A percentile compares a stretch with the other conserved stretches of the same genome.
Evolutionary conservation across 306 rosid genomes (phyloP).

Genomic region (Vigna hirtella): DNA sequence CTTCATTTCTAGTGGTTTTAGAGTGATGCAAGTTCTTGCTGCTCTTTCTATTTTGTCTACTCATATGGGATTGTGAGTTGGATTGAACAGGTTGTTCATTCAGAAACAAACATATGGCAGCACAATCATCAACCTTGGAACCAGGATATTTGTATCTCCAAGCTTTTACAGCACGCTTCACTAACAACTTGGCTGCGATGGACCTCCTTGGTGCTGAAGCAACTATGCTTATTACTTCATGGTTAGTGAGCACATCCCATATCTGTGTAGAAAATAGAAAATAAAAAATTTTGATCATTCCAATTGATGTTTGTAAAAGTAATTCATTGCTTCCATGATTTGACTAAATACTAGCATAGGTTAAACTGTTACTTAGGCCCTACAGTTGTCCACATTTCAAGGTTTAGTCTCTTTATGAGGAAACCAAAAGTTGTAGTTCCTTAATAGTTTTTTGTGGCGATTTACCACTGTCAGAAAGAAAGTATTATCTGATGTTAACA

Average conservation of each 20-base stretch:
- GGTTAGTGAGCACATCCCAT: constrained; percentile 88
- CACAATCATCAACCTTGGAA: constrained; percentile 73
- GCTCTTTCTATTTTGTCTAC: constrained; percentile 9
- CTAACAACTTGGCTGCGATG: constrained; percentile 70
- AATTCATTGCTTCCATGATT: constrained; percentile 15
- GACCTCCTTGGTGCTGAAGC: constrained; percentile 70
- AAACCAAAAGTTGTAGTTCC: too few species aligned
- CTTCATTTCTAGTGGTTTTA: constrained; percentile 40
- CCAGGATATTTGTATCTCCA: constrained; percentile 74
- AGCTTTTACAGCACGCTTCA: constrained; percentile 66
- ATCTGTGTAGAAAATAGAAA: constrained; percentile 58
- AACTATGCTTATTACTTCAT: constrained; percentile 77
- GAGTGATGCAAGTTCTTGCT: constrained; percentile 41
- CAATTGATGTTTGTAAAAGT: constrained; percentile 9
- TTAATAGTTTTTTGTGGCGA: too few species aligned
- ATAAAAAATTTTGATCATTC: not conserved
- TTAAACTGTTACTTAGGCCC: too few species aligned
- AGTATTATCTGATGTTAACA: too few species aligned
- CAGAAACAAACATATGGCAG: constrained; percentile 74
- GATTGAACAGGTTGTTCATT: constrained; percentile 47
- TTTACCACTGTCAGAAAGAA: too few species aligned
- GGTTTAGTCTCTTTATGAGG: too few species aligned
- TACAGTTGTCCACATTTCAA: too few species aligned
- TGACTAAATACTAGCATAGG: not conserved
- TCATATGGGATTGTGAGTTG: constrained; percentile 16